Percentiles rank a stretch among this genome's conserved stretches.
Evolutionary conservation across 2,329 filamentous ascomycete genomes (phyloP).

Genomic region (Colletotrichum coccodes): DNA sequence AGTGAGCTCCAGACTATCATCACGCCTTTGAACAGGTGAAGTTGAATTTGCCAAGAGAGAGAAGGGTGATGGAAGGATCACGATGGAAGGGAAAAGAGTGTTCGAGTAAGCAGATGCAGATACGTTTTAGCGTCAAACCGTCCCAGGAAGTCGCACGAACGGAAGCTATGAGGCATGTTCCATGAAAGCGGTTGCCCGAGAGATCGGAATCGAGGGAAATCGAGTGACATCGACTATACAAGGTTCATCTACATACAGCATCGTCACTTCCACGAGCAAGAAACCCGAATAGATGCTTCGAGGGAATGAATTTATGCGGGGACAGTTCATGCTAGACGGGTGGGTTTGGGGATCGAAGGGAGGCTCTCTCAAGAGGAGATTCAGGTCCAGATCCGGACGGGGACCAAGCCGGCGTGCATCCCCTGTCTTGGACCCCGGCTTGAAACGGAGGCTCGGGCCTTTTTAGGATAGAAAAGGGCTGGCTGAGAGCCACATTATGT

Average conservation of each 20-base stretch:
- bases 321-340: not conserved
- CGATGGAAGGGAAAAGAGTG: not conserved
- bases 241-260: not conserved
- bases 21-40: not conserved
- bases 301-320: not conserved
- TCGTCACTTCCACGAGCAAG: not conserved
- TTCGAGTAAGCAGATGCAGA: slow-evolving; percentile 1
- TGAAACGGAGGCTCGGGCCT: slow-evolving; percentile 32
- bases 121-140: slow-evolving; percentile 20
- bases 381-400: not conserved
- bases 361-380: too few species aligned
- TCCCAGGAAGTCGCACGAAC: slow-evolving; percentile 21
- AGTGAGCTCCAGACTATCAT: not conserved
- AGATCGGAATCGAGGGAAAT: not conserved
- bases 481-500: not conserved
- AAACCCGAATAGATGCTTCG: not conserved
- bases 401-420: slow-evolving; percentile 4
- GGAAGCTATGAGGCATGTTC: slow-evolving; percentile 18
- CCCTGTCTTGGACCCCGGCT: not conserved
- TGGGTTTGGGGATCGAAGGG: not conserved
- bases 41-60: not conserved
- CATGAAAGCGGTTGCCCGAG: not conserved
- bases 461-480: not conserved
- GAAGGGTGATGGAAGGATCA: not conserved
- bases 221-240: not conserved